These are phyloP conservation scores for Luffa acutangula DNA, from an alignment of 306 rosid species.

Conservation along the genomic window DNA sequence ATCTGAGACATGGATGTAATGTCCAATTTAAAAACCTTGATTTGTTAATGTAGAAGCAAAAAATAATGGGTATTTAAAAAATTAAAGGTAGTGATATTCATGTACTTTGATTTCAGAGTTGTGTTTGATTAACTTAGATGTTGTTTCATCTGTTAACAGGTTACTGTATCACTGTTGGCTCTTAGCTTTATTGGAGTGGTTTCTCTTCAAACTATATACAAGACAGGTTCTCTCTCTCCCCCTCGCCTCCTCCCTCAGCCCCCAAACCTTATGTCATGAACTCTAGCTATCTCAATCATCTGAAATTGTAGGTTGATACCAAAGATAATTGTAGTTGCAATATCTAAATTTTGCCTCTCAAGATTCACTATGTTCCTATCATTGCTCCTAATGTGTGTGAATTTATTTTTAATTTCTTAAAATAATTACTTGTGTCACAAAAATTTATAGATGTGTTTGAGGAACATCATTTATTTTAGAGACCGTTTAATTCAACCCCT, in stretches of 20 bases:
- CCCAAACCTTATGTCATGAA: not conserved
- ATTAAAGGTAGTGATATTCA: not conserved
- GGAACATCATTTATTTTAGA: not conserved
- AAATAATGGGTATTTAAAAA: not conserved
- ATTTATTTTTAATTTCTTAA: not conserved
- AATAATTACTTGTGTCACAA: not conserved
- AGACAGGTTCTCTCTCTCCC: conserved; percentile 43
- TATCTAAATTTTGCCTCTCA: not conserved
- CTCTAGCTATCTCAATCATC: not conserved
- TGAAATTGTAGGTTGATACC: not conserved
- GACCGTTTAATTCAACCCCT: not conserved
- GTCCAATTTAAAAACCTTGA: not conserved
- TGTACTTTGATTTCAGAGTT: not conserved
- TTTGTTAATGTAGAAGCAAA: not conserved
- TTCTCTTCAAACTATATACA: conserved; percentile 49
- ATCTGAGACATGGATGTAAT: not conserved
- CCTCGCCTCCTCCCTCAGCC: not conserved
- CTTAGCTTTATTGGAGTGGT: conserved; percentile 65
- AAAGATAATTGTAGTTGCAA: not conserved
- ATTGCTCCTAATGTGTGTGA: not conserved
- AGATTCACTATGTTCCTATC: not conserved
- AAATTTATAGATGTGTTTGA: not conserved
- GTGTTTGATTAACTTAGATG: conserved; percentile 3
- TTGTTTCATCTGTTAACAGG: conserved; percentile 39
- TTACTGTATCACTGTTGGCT: conserved; percentile 45